Conservation (phyloP, 805 yeast genomes). For the Scheffersomyces lignosus region DNA sequence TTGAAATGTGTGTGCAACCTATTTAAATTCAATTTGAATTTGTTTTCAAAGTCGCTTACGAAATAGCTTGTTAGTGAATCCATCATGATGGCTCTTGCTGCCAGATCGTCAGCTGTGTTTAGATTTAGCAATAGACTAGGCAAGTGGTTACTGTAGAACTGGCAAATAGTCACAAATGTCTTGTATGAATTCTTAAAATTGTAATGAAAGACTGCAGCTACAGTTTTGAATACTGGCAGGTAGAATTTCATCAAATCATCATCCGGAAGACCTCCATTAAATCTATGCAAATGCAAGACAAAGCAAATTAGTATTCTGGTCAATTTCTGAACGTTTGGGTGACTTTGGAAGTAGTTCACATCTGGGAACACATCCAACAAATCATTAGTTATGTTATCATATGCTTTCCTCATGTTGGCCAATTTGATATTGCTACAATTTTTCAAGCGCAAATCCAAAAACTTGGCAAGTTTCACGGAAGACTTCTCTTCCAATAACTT, state of each 20-base stretch:
- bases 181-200: conserved; percentile 29
- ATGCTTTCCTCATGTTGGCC: conserved; percentile 5
- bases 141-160: conserved; percentile 35
- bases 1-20: conserved; percentile 52
- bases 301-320: conserved; percentile 32
- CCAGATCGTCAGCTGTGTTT: conserved; percentile 4
- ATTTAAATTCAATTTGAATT: conserved; percentile 44
- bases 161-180: conserved; percentile 41
- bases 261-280: conserved; percentile 3
- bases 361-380: conserved; percentile 21
- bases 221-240: conserved; percentile 33
- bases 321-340: conserved; percentile 11
- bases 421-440: conserved; percentile 4
- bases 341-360: conserved; percentile 15
- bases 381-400: conserved; percentile 13
- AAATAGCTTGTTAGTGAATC: conserved; percentile 10
- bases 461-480: conserved; percentile 3
- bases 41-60: conserved; percentile 43
- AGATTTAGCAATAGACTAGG: conserved; percentile 12
- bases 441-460: background rate
- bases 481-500: conserved; percentile 1
- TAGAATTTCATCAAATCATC: conserved; percentile 20
- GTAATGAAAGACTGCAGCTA: conserved; percentile 44
- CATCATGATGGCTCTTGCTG: conserved; percentile 3
- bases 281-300: conserved; percentile 16